Evolutionary conservation across 768 basidiomycete genomes (phyloP).

Genomic region (Fistulinella prunicolor): DNA sequence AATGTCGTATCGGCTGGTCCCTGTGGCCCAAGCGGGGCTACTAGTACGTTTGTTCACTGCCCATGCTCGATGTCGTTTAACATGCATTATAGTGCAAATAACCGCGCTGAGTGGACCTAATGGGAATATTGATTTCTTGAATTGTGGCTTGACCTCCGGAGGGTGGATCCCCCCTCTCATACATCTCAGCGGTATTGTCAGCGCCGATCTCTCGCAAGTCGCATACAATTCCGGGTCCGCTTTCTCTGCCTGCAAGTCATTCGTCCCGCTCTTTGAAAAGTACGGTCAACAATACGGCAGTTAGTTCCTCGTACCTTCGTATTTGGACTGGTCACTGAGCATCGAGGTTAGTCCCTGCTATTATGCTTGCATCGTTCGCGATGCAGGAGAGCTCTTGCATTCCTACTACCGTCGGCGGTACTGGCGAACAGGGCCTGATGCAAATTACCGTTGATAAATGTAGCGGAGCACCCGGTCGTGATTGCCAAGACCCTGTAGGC

Average conservation of each 20-base stretch:
- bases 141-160: conserved; percentile 62
- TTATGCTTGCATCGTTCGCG: conserved; percentile 81
- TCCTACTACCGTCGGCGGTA: conserved; percentile 61
- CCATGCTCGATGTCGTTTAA: conserved; percentile 2
- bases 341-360: conserved; percentile 53
- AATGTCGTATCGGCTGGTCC: conserved; percentile 29
- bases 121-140: conserved; percentile 71
- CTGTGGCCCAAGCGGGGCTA: conserved; percentile 53
- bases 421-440: conserved; percentile 85
- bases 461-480: no score
- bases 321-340: not conserved
- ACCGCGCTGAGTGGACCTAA: conserved; percentile 60
- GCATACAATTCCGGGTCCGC: conserved; percentile 48
- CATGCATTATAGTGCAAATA: conserved; percentile 39
- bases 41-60: conserved; percentile 34
- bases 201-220: conserved; percentile 45
- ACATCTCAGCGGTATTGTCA: conserved; percentile 47
- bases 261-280: conserved; percentile 54
- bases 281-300: conserved; percentile 46
- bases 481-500: no score
- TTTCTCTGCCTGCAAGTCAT: conserved; percentile 57
- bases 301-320: conserved; percentile 23
- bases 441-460: conserved; percentile 74
- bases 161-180: conserved; percentile 77
- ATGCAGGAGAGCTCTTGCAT: conserved; percentile 87